A percentile compares a stretch with the other conserved stretches of the same genome.
phyloP scores from a whole-genome alignment of 371 early-diverging fungal species.

The Actinomortierella ambigua region DNA sequence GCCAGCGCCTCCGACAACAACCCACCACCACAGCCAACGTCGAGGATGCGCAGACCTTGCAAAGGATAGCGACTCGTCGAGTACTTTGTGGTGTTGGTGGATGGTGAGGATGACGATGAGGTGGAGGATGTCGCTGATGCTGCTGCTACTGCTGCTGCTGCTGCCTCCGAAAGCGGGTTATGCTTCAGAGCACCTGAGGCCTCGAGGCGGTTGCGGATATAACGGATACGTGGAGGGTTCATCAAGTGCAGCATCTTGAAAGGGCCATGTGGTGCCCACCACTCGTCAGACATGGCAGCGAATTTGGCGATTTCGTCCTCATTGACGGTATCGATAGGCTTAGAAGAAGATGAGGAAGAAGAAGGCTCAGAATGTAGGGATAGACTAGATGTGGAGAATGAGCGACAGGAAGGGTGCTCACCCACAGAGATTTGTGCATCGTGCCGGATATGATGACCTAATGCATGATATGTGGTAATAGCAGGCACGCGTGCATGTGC shows the following conservation, averaged over 20 bases:
- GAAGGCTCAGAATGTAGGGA: no score
- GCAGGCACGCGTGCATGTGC: no score
- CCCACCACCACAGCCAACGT: constrained; percentile 97
- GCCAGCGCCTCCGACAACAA: constrained; percentile 84
- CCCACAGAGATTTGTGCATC: no score
- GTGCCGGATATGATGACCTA: no score
- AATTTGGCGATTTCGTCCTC: constrained; percentile 86
- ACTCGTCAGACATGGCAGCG: constrained; percentile 70
- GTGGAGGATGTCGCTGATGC: no score
- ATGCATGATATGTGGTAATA: no score
- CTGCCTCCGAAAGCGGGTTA: no score
- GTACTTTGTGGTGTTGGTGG: background rate
- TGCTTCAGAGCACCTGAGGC: constrained; percentile 32
- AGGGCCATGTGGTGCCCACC: constrained; percentile 94
- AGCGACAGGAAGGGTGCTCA: no score
- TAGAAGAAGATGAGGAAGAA: background rate
- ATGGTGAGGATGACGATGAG: background rate
- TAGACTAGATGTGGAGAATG: no score
- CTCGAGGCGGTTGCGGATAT: constrained; percentile 68
- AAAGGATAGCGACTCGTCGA: constrained; percentile 53
- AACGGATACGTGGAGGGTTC: constrained; percentile 85
- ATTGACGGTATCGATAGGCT: constrained; percentile 58
- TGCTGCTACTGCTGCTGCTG: no score
- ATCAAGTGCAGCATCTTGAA: constrained; percentile 89
- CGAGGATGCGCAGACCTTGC: constrained; percentile 71